phyloP scores from a whole-genome alignment of 352 stramenopile genomes.

The Phytopythium ostracodes region DNA sequence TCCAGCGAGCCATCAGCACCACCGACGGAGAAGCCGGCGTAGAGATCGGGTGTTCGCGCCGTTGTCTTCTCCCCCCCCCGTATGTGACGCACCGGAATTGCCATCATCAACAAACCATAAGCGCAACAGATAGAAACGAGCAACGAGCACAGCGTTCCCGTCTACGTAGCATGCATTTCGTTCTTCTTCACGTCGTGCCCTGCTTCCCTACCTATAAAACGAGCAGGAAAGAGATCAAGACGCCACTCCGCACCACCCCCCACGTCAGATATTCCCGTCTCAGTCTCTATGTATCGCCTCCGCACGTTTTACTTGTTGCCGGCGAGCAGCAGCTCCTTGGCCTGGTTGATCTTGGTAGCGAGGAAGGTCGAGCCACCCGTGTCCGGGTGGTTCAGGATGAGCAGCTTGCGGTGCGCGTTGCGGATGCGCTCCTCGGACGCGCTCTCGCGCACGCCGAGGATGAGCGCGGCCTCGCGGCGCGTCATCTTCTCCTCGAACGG shows the following conservation, averaged over 20 bases:
- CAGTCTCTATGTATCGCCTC: background rate
- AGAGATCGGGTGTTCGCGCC: background rate
- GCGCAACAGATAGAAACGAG: background rate
- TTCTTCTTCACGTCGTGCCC: background rate
- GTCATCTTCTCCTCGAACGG: constrained; percentile 99
- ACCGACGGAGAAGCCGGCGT: background rate
- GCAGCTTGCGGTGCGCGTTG: constrained; percentile 96
- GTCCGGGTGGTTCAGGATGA: constrained; percentile 99
- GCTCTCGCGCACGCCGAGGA: constrained; percentile 97
- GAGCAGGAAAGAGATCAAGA: background rate
- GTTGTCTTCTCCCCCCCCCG: too few species aligned
- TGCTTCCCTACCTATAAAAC: constrained; percentile 4
- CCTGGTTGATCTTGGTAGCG: constrained; percentile 99
- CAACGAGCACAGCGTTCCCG: background rate
- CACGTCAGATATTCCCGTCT: background rate
- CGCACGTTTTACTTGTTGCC: constrained; percentile 40
- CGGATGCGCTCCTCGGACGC: constrained; percentile 94
- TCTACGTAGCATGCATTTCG: constrained; percentile 1
- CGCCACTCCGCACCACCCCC: too few species aligned
- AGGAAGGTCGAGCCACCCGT: constrained; percentile 98
- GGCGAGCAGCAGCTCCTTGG: constrained; percentile 95
- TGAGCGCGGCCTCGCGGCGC: constrained; percentile 96
- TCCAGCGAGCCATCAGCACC: background rate
- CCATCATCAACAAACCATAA: too few species aligned
- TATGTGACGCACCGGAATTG: too few species aligned